Evolutionary conservation across 345 rosid species (phyloP), one percentile per base, ranked within the genome.

Genomic region (Eucalyptus cloeziana): DNA sequence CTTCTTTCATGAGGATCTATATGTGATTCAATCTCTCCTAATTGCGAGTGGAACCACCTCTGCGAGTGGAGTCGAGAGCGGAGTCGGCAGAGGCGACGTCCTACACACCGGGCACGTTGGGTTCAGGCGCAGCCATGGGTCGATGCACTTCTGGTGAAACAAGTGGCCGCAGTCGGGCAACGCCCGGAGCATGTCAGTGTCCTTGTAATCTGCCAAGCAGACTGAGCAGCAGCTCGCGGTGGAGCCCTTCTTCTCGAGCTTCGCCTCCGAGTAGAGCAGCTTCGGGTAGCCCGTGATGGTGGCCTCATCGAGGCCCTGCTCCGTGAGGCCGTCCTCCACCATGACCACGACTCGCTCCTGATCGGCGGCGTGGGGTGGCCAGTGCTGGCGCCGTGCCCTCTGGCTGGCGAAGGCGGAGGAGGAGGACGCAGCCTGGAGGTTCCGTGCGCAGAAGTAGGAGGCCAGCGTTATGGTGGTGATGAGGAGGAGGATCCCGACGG

Each of bases 171-270:
- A 98, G 45, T 97, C 98, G 4, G 99, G 99, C 64, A 98, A 86
- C 81, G 92, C 87, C 89, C 98, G 90, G 33, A 96, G 92, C 49
- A 58, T 85, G 88, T 97, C 98, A 2, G 89, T 88, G 31, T 87
- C 89, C 76, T 93, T 95, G 92, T 96, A 98, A 90, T 98, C 99
- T 24, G 95, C 97, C 92, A 98, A 91, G 52, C 99, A 98, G 2
- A 98, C 94, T 2, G 98, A 93, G 88, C 99, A 98, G 89, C 98
- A 96, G 9, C 90, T 76, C 8, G 96, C 90, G 2, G 98, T 92
- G 1, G 97, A 91, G 49, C 58, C 33, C 27, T 6, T 50, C 86
- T 37, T 47, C 88, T 90, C 94, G 2, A 88, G 88, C 90, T 92
- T 94, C 1, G 93, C 98, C 89, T 96, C 97, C 3, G 97, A 94